Conservation (phyloP, 441 rosid species). For the Capsella rubella region DNA sequence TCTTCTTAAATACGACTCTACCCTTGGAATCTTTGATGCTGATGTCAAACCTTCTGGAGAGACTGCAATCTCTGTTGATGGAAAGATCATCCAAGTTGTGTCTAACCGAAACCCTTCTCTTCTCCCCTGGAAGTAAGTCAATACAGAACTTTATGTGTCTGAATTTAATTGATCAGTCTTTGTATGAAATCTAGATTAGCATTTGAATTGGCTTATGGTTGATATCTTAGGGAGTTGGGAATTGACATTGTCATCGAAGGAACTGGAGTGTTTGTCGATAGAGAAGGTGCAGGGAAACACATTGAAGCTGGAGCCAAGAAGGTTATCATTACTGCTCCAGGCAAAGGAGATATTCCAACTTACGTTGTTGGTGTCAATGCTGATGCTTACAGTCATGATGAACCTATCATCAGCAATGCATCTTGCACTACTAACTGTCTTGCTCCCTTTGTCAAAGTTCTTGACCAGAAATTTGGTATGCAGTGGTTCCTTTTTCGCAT, state of each 20-base stretch:
- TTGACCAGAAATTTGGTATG: slow-evolving; percentile 92
- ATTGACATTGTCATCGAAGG: slow-evolving; percentile 95
- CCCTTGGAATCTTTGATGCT: slow-evolving; percentile 92
- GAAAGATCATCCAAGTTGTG: slow-evolving; percentile 91
- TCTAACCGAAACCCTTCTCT: slow-evolving; percentile 75
- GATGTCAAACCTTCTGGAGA: slow-evolving; percentile 88
- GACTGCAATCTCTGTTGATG: slow-evolving; percentile 85
- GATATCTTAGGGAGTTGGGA: slow-evolving; percentile 67
- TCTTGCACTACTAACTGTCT: slow-evolving; percentile 98
- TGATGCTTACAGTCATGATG: slow-evolving; percentile 72
- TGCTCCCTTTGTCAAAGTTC: slow-evolving; percentile 96
- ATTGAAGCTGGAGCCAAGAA: slow-evolving; percentile 95
- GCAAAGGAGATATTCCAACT: slow-evolving; percentile 98
- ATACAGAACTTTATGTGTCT: neutral
- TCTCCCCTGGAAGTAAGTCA: slow-evolving; percentile 87
- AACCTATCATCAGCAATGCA: slow-evolving; percentile 92
- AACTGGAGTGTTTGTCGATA: slow-evolving; percentile 94
- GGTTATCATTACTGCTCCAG: slow-evolving; percentile 94
- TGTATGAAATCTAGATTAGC: neutral
- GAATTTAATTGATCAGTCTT: neutral
- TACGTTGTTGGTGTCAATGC: slow-evolving; percentile 96
- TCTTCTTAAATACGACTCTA: slow-evolving; percentile 95
- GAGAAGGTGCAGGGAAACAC: slow-evolving; percentile 96
- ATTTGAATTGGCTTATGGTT: neutral
- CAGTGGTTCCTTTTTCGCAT: slow-evolving; percentile 56